Base-by-base conservation (phyloP, 176 grass and related monocot species). In the Tillandsia leiboldiana region DNA sequence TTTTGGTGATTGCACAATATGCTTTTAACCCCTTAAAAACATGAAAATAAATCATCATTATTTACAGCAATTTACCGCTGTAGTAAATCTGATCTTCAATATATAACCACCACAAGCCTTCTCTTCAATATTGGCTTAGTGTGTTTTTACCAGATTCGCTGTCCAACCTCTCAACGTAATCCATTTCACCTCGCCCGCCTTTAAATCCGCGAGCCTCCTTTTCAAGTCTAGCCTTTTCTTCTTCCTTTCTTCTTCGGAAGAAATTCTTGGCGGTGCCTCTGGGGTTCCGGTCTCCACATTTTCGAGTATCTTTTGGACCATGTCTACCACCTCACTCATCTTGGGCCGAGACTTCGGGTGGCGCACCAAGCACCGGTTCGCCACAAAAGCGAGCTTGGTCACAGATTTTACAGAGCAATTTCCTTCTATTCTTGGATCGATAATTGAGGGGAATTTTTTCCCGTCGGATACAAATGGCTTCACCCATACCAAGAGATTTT, bases 311-410 rank as follows among this genome's bases (percentile, higher is more conserved):
- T 84, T 92, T 76, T 85, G 76, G 42, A 97, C 81, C 93, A 92
- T 97, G 50, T 87, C 82, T 51, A 90, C 23, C 23, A 97, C 93
- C 79, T 97, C 84, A 0, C 93, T 97, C 89, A 92, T 97, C 81
- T 90, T 97, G 1, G 93, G 93, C 48, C 86, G 79, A 8, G 86
- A 75, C 65, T 63, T 92, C 4, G 86, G 73, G 13, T 87, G 77
- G 13, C 93, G 93, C 51, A 85, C 68, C 27, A 97, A 73, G 48
- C 93, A 97, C 59, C 77, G 89, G 53, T 90, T 97, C 29, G 93
- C 93, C 57, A 90, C 79, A 0, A 86, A 77, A 3, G 86, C 86
- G 4, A 97, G 80, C 79, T 85, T 85, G 67, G 76, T 85, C 47
- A 87, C 87, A 11, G 84, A 81, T 67, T 79, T 81, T 69, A 87